A percentile compares a stretch with the other conserved stretches of the same genome.
phyloP scores from a whole-genome alignment of 1,284 basidiomycete species.

The Microbotryum saponariae region DNA sequence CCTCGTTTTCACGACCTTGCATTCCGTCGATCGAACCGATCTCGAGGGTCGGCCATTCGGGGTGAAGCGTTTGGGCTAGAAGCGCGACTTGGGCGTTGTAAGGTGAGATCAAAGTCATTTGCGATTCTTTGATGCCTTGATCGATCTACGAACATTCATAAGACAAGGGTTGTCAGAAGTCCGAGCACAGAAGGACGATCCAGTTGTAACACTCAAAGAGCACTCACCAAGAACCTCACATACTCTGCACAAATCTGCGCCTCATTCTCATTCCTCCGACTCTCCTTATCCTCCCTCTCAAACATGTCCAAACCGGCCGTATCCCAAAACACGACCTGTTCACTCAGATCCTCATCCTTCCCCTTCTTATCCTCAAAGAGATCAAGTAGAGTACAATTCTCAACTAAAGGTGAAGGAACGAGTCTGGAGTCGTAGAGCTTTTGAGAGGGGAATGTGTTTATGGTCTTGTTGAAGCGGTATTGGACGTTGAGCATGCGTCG shows the following conservation, averaged over 20 bases:
- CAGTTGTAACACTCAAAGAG: background rate
- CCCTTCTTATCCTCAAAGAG: constrained; percentile 54
- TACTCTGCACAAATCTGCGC: constrained; percentile 72
- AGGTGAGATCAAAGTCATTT: constrained; percentile 88
- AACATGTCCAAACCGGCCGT: constrained; percentile 41
- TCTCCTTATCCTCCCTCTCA: background rate
- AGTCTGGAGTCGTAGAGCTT: constrained; percentile 71
- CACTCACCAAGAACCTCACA: constrained; percentile 65
- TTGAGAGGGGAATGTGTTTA: constrained; percentile 72
- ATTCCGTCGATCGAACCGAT: constrained; percentile 88
- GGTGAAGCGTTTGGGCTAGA: constrained; percentile 62
- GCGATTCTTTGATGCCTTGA: constrained; percentile 59
- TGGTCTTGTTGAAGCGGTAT: constrained; percentile 39
- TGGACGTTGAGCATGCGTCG: constrained; percentile 71
- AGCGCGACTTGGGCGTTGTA: constrained; percentile 88
- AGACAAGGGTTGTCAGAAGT: too few species aligned
- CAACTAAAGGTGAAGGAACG: constrained; percentile 62
- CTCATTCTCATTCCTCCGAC: constrained; percentile 89
- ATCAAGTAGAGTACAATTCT: constrained; percentile 61
- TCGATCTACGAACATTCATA: constrained; percentile 48
- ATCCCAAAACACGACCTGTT: constrained; percentile 84
- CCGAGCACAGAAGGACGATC: too few species aligned
- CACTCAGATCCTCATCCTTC: constrained; percentile 60
- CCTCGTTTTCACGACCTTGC: constrained; percentile 77
- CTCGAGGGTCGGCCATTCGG: constrained; percentile 65